phyloP scores from a whole-genome alignment of 495 filamentous ascomycete genomes.

The Neurospora terricola region DNA sequence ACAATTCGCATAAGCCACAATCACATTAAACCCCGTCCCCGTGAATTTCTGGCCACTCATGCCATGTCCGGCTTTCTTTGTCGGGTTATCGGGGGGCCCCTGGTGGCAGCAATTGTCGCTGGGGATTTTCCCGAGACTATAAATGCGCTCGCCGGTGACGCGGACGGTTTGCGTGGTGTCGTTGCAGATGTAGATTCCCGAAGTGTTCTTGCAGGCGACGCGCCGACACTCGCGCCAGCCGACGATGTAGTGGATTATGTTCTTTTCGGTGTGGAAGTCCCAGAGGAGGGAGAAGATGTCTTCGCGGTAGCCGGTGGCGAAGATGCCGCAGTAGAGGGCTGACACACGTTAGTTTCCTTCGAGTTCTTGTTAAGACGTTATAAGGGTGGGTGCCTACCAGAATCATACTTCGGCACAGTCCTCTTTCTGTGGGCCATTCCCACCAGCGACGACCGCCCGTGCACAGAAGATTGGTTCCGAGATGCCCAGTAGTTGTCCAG shows the following conservation, averaged over 20 bases:
- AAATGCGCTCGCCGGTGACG: background rate
- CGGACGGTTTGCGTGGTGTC: slow-evolving; percentile 1
- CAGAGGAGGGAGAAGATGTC: background rate
- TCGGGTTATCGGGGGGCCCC: background rate
- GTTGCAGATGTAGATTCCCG: slow-evolving; percentile 11
- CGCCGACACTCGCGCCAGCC: background rate
- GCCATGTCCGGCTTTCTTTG: background rate
- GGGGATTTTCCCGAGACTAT: accelerated
- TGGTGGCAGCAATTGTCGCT: slow-evolving; percentile 1
- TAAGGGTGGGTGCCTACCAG: background rate
- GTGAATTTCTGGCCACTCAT: slow-evolving; percentile 5
- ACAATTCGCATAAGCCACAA: slow-evolving; percentile 7
- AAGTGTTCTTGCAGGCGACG: slow-evolving; percentile 4
- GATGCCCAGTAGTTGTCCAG: background rate
- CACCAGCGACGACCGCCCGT: background rate
- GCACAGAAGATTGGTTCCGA: background rate
- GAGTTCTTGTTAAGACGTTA: too few relatives aligned
- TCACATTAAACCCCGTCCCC: background rate
- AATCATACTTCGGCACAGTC: background rate
- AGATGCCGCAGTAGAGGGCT: slow-evolving; percentile 6
- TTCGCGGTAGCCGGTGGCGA: slow-evolving; percentile 1
- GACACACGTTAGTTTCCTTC: background rate
- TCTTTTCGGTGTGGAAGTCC: background rate
- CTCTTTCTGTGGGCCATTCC: background rate
- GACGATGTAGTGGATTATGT: background rate